phyloP scores from a whole-genome alignment of 306 rosid species.

The Albizia julibrissin region DNA sequence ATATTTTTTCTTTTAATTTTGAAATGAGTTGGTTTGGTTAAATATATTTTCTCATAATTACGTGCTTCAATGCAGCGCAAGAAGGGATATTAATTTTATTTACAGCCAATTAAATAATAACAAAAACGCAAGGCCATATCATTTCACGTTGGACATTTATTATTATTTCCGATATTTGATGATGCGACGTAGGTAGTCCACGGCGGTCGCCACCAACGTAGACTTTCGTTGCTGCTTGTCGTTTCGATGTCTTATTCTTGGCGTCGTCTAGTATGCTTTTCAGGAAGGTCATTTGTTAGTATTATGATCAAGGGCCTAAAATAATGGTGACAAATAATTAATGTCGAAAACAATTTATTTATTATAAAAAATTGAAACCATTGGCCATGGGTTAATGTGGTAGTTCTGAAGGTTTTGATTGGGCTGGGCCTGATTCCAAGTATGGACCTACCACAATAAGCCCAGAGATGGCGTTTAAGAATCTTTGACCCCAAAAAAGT shows the following conservation, averaged over 20 bases:
- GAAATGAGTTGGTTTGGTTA: not conserved
- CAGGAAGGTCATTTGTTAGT: not conserved
- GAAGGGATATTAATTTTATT: not conserved
- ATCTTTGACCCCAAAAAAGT: not conserved
- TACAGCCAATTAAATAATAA: not conserved
- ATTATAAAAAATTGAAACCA: not conserved
- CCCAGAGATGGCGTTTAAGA: not conserved
- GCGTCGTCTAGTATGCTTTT: not conserved
- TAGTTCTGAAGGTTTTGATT: not conserved
- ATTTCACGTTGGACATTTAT: constrained; percentile 31
- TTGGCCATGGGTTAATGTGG: not conserved
- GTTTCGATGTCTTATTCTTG: constrained; percentile 23
- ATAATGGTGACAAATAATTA: not conserved
- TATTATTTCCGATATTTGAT: constrained; percentile 20
- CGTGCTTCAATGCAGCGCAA: not conserved
- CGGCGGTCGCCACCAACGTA: not conserved
- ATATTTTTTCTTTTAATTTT: not conserved
- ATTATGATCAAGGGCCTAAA: not conserved
- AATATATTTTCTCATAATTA: not conserved
- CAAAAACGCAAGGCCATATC: constrained; percentile 19
- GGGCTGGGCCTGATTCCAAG: not conserved
- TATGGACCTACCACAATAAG: not conserved
- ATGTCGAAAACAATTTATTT: not conserved
- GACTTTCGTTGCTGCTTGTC: not conserved
- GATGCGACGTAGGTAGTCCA: constrained; percentile 31